Conservation (phyloP, 139 green algal genomes). For the Micractinium sp. region DNA sequence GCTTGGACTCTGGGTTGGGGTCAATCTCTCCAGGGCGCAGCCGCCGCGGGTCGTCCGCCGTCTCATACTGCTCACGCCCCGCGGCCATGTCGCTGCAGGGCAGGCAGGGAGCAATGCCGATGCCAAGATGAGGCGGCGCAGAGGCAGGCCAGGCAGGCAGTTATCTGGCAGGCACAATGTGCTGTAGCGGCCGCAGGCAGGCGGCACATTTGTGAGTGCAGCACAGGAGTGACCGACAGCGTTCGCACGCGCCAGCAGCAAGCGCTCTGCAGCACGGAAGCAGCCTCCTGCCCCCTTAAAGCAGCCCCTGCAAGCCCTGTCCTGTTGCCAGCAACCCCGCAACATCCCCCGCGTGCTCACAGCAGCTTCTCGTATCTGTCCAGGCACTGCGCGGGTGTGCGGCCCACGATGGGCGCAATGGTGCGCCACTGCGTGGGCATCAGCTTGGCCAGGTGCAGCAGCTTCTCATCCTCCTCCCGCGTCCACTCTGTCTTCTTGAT, state of each 20-base stretch:
- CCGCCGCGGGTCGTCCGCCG: constrained; percentile 90
- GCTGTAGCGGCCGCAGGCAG: background rate
- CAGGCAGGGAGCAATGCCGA: background rate
- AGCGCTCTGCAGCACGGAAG: background rate
- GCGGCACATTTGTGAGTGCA: background rate
- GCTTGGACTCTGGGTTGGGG: constrained; percentile 96
- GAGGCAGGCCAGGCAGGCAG: background rate
- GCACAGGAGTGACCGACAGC: background rate
- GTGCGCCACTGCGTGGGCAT: constrained; percentile 99
- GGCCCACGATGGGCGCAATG: constrained; percentile 97
- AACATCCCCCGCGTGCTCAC: constrained; percentile 15
- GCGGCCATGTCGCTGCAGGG: constrained; percentile 74
- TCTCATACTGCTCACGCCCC: constrained; percentile 89
- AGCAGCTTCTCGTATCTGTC: constrained; percentile 95
- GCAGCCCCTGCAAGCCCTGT: background rate
- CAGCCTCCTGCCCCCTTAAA: background rate
- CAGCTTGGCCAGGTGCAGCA: constrained; percentile 99
- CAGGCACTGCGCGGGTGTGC: constrained; percentile 96
- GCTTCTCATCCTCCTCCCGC: constrained; percentile 99
- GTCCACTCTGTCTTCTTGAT: constrained; percentile 99
- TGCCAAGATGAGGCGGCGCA: background rate
- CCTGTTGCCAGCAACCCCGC: background rate
- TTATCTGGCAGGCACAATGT: background rate
- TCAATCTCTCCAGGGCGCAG: constrained; percentile 98
- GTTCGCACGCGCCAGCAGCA: background rate